Base-by-base conservation (phyloP, 257 asterid genomes). In the Verbena officinalis region DNA sequence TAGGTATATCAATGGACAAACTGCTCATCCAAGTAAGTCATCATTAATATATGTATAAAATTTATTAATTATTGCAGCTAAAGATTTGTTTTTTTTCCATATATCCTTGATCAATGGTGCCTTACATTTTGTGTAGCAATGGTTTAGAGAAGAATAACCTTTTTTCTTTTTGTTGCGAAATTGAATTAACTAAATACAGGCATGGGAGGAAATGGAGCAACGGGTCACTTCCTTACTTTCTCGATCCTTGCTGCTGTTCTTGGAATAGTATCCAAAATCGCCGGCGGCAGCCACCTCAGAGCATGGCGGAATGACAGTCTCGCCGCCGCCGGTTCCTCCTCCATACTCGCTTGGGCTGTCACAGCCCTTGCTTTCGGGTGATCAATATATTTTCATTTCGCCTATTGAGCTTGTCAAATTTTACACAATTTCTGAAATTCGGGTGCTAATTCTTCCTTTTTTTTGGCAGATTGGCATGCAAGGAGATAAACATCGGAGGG, bases 141-240 rank as follows among this genome's bases (percentile, higher is more conserved):
- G n/a, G n/a, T n/a, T n/a, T n/a, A n/a, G n/a, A n/a, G n/a, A n/a
- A n/a, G n/a, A n/a, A n/a, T n/a, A n/a, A n/a, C n/a, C n/a, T n/a
- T n/a, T n/a, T n/a, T n/a, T n/a, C n/a, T n/a, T n/a, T 27, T 27
- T 2, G 33, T 27, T 27, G 5, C 5, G 33, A 27, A 27, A 27
- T 2, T 27, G 2, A 27, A 2, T 27, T 2, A 27, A 2, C 33
- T 27, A 27, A 5, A 27, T 67, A 1, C 75, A 88, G 98, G 85
- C 62, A 76, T 92, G 71, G 95, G 86, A 9, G 96, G 96, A 3
- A 92, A 92, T 39, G 98, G 97, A 16, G 98, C 97, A 1, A 92
- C 98, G 0, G 82, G 81, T 1, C 63, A 70, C 22, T 83, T 92
- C 73, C 79, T 92, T 20, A 70, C 81, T 3, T 85, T 92, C 8